Percentiles rank a stretch among this genome's conserved stretches.
Evolutionary conservation across 331 rosid genomes (phyloP).

Genomic region (Malus hybrid): DNA sequence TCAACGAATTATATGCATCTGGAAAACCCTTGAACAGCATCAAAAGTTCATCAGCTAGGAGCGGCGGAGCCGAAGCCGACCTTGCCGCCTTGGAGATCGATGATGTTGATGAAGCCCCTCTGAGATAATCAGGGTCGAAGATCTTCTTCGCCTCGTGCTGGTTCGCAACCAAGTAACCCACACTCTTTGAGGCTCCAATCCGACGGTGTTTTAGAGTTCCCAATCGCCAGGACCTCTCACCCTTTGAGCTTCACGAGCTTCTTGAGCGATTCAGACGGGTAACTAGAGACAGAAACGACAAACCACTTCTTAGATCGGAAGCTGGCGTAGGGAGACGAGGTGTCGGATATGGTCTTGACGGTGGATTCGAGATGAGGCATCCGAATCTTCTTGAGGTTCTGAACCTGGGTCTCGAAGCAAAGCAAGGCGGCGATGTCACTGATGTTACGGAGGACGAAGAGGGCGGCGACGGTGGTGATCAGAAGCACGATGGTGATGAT

Average conservation of each 20-base stretch:
- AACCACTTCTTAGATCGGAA: constrained; percentile 78
- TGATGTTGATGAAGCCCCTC: too few relatives aligned
- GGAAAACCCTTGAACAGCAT: too few relatives aligned
- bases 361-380: constrained; percentile 55
- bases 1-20: too few relatives aligned
- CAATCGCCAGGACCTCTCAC: constrained; percentile 87
- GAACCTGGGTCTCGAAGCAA: constrained; percentile 62
- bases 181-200: constrained; percentile 73
- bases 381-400: constrained; percentile 58
- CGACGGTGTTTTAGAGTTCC: constrained; percentile 66
- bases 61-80: too few relatives aligned
- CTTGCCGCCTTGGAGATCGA: too few relatives aligned
- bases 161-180: too few relatives aligned
- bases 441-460: constrained; percentile 68
- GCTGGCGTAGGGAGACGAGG: constrained; percentile 40
- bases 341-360: constrained; percentile 44
- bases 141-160: too few relatives aligned
- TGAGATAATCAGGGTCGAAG: too few relatives aligned
- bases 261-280: constrained; percentile 63
- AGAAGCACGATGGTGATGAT: constrained; percentile 44
- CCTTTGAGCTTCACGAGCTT: constrained; percentile 63
- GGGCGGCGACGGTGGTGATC: constrained; percentile 54
- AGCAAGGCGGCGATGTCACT: constrained; percentile 85
- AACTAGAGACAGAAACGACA: constrained; percentile 66
- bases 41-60: too few relatives aligned